Evolutionary conservation across 2,329 filamentous ascomycete species (phyloP).

Genomic region (Ascochyta koolunga): DNA sequence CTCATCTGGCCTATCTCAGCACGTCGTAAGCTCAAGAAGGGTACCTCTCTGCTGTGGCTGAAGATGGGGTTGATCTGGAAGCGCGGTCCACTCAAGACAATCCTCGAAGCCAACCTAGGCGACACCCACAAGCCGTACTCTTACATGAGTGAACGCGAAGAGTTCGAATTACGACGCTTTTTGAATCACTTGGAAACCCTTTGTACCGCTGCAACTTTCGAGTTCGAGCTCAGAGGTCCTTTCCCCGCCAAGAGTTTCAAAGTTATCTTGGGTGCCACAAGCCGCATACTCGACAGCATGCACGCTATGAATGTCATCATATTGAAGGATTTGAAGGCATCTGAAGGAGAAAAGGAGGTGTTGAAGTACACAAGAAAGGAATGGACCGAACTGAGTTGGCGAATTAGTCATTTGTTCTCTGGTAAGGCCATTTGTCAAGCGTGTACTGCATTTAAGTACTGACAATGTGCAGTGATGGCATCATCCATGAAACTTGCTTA

Average conservation of each 20-base stretch:
- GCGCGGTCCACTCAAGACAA: constrained; percentile 80
- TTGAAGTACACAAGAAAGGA: constrained; percentile 80
- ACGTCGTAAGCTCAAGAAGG: constrained; percentile 84
- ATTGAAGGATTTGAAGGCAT: constrained; percentile 75
- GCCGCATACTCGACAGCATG: constrained; percentile 87
- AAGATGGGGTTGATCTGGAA: constrained; percentile 98
- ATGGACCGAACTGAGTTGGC: constrained; percentile 78
- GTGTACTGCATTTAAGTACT: constrained; percentile 7
- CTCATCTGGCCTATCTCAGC: constrained; percentile 94
- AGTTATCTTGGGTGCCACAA: constrained; percentile 78
- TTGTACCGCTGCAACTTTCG: constrained; percentile 74
- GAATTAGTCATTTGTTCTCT: constrained; percentile 85
- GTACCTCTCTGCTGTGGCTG: constrained; percentile 87
- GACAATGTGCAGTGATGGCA: constrained; percentile 69
- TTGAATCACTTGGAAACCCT: constrained; percentile 74
- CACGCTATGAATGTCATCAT: constrained; percentile 96
- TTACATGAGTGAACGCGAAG: constrained; percentile 89
- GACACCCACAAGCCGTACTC: constrained; percentile 45
- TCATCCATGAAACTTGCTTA: constrained; percentile 95
- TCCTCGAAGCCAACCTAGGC: constrained; percentile 54
- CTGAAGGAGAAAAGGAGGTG: constrained; percentile 79
- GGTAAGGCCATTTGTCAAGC: constrained; percentile 48
- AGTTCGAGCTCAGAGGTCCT: constrained; percentile 86
- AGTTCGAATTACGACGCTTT: constrained; percentile 84
- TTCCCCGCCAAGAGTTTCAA: constrained; percentile 78